Evolutionary conservation across 495 filamentous ascomycete genomes (phyloP), one percentile per base, ranked within the genome.

Genomic region (Neurospora sublineolata): DNA sequence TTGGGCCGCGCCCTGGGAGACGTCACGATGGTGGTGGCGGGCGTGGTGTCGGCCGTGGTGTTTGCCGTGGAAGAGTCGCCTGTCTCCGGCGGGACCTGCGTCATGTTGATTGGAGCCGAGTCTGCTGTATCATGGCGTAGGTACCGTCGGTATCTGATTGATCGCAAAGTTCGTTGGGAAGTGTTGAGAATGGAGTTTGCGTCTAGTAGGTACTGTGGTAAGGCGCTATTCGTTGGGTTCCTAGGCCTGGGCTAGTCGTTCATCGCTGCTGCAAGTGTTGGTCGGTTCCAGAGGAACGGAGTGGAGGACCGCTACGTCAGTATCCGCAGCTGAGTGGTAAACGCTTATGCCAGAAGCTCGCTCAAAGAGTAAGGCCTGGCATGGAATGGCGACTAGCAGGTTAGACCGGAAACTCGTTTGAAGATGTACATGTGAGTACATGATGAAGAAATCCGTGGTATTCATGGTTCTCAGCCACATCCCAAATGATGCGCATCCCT

Each of bases 31-130:
- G 11, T 67, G 38, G 37, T 38, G 8, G 70, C 71, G 40, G 67
- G 42, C 36, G 68, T 44, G n/a, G n/a, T 37, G n/a, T 71, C 72
- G 67, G 18, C 40, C 16, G 67, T 58, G 44, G 23, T 46, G 11
- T 10, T 11, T 72, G 42, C 68, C 37, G 72, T 33, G 46, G 67
- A 8, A 69, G 37, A 74, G 73, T 82, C 79, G 80, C 82, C 80
- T 76, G 75, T 72, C 41, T 74, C 75, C 75, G 82, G 82, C 80
- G 80, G 76, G 74, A 76, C 79, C 76, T 83, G 81, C 75, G 83
- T 84, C 83, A 84, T 84, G 76, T 79, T 80, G 79, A 75, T 76
- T 70, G 69, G 58, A 69, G 42, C 42, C 68, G 70, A 8, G 52
- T 36, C 64, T 67, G 68, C 72, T 73, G 58, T 71, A 75, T 78